These are phyloP conservation scores for Penicillium sp. DNA, from an alignment of 2,329 filamentous ascomycete species.

Conservation along the genomic window DNA sequence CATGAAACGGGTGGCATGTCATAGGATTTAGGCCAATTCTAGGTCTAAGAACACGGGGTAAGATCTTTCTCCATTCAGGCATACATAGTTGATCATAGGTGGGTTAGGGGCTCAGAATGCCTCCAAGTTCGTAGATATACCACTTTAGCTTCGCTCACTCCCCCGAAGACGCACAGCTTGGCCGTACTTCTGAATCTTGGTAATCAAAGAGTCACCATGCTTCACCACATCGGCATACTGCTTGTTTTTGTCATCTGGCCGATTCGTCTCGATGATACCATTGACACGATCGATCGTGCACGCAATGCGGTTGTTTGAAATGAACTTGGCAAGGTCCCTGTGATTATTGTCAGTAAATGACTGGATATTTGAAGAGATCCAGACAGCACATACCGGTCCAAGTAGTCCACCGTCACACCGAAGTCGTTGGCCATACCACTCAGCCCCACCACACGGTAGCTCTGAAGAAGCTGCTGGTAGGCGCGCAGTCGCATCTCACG, in stretches of 20 bases:
- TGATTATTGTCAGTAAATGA: constrained; percentile 16
- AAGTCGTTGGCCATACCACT: constrained; percentile 97
- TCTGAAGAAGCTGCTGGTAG: constrained; percentile 95
- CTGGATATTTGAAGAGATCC: not conserved
- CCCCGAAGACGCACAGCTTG: constrained; percentile 92
- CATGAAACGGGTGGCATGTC: not conserved
- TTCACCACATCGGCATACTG: constrained; percentile 98
- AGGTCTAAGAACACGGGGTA: not conserved
- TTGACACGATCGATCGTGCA: constrained; percentile 98
- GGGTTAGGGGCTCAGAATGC: constrained; percentile 6
- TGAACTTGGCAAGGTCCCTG: constrained; percentile 94
- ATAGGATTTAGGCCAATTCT: not conserved
- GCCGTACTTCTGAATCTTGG: constrained; percentile 98
- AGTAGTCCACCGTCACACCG: constrained; percentile 91
- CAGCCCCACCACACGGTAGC: constrained; percentile 93
- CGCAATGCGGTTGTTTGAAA: constrained; percentile 86
- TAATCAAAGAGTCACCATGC: constrained; percentile 96
- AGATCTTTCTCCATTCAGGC: constrained; percentile 9
- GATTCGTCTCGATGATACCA: constrained; percentile 95
- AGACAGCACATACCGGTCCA: constrained; percentile 70
- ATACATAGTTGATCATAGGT: constrained; percentile 10
- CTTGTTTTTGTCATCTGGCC: constrained; percentile 99
- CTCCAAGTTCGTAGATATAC: constrained; percentile 7
- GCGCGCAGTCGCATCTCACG: constrained; percentile 95
- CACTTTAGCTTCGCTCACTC: constrained; percentile 75